Evolutionary conservation across 2,329 filamentous ascomycete genomes (phyloP).

Genomic region (Penicillium sp.): DNA sequence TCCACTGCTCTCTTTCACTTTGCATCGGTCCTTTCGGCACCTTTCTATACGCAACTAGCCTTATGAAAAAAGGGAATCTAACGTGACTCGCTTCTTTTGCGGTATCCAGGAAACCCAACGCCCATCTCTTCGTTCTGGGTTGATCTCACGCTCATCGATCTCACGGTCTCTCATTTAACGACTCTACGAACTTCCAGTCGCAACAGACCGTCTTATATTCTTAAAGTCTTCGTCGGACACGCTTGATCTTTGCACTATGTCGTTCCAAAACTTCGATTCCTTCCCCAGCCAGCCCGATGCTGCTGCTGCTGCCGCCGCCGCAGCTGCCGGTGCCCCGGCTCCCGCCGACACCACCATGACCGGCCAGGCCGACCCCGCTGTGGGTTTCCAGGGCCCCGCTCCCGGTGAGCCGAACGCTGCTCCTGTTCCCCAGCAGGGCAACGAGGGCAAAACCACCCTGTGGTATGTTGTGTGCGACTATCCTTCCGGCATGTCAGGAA

Average conservation of each 20-base stretch:
- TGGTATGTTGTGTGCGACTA: conserved; percentile 42
- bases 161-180: conserved; percentile 42
- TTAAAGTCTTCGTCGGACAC: conserved; percentile 26
- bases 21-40: too few relatives aligned
- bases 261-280: conserved; percentile 64
- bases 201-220: conserved; percentile 33
- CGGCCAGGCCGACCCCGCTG: conserved; percentile 57
- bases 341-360: conserved; percentile 55
- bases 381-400: conserved; percentile 50
- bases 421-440: conserved; percentile 50
- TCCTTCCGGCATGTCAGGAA: too few relatives aligned
- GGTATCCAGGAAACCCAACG: conserved; percentile 30
- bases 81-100: too few relatives aligned
- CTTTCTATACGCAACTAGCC: too few relatives aligned
- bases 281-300: conserved; percentile 61
- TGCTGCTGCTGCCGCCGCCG: conserved; percentile 53
- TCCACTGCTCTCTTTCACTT: too few relatives aligned
- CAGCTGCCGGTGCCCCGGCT: conserved; percentile 46
- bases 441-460: conserved; percentile 56
- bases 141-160: conserved; percentile 35
- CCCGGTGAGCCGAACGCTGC: conserved; percentile 43
- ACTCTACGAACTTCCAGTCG: conserved; percentile 41
- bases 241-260: conserved; percentile 52
- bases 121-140: conserved; percentile 24
- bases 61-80: too few relatives aligned